Evolutionary conservation across 2,329 filamentous ascomycete genomes (phyloP).

Genomic region (Fusarium chlamydosporum): DNA sequence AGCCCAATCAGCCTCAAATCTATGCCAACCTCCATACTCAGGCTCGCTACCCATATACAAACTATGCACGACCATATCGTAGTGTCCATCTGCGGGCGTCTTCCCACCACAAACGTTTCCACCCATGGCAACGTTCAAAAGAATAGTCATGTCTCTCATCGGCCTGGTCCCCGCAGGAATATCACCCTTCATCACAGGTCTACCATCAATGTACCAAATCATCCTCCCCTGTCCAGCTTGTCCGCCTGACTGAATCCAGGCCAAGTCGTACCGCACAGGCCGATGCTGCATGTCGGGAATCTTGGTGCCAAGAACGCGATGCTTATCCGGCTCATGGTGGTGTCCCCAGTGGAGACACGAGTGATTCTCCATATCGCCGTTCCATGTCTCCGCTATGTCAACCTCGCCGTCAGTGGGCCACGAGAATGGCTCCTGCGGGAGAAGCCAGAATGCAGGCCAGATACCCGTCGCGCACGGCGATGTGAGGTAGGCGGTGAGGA

Average conservation of each 20-base stretch:
- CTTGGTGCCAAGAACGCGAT: constrained; percentile 66
- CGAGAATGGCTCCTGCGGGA: constrained; percentile 69
- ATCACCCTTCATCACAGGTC: constrained; percentile 68
- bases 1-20: constrained; percentile 67
- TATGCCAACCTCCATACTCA: constrained; percentile 66
- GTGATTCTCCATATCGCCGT: constrained; percentile 68
- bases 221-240: constrained; percentile 61
- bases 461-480: constrained; percentile 69
- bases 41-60: constrained; percentile 67
- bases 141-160: constrained; percentile 68
- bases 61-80: constrained; percentile 69
- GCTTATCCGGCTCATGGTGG: constrained; percentile 68
- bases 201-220: constrained; percentile 72
- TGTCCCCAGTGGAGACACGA: constrained; percentile 72
- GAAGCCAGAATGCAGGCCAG: constrained; percentile 74
- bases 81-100: constrained; percentile 65
- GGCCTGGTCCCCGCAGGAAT: constrained; percentile 67
- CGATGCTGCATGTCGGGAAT: constrained; percentile 64
- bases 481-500: constrained; percentile 64
- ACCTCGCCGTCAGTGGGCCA: constrained; percentile 73
- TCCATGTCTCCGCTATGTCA: constrained; percentile 74
- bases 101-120: constrained; percentile 70
- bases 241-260: constrained; percentile 65
- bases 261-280: constrained; percentile 68
- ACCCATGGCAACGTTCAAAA: constrained; percentile 74